phyloP scores from a whole-genome alignment of 768 basidiomycete species.

The Suillus subluteus region DNA sequence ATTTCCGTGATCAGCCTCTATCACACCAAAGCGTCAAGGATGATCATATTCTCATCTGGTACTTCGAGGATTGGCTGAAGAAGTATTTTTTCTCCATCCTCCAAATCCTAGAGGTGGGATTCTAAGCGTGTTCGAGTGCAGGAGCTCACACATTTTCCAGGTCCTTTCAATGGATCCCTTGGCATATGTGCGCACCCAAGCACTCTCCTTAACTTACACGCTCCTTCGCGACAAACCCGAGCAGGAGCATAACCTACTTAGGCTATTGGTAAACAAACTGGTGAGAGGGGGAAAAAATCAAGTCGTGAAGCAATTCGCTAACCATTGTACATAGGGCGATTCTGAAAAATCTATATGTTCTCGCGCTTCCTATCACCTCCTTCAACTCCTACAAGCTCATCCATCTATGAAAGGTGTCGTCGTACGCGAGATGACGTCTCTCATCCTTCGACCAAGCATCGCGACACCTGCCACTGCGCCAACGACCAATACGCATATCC shows the following conservation, averaged over 20 bases:
- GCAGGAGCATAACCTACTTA: constrained; percentile 95
- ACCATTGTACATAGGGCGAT: constrained; percentile 65
- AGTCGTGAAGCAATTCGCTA: background rate
- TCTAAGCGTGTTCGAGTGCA: background rate
- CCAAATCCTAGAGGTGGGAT: constrained; percentile 82
- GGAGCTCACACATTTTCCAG: constrained; percentile 39
- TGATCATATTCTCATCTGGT: constrained; percentile 77
- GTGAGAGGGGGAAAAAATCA: constrained; percentile 43
- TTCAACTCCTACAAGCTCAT: constrained; percentile 88
- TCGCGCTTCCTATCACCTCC: constrained; percentile 85
- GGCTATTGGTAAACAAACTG: constrained; percentile 92
- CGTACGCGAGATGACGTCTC: constrained; percentile 81
- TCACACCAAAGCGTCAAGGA: constrained; percentile 67
- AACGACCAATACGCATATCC: constrained; percentile 48
- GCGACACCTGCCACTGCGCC: constrained; percentile 38
- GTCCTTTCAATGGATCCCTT: constrained; percentile 83
- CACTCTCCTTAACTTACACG: constrained; percentile 74
- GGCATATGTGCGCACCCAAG: constrained; percentile 85
- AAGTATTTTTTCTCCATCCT: constrained; percentile 94
- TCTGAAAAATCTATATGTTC: constrained; percentile 86
- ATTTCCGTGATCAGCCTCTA: constrained; percentile 88
- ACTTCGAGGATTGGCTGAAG: constrained; percentile 98
- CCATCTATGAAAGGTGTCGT: constrained; percentile 92
- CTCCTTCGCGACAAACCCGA: constrained; percentile 91
- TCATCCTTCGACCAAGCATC: constrained; percentile 63